phyloP scores from a whole-genome alignment of 2,329 filamentous ascomycete species.

The Colletotrichum sublineola region DNA sequence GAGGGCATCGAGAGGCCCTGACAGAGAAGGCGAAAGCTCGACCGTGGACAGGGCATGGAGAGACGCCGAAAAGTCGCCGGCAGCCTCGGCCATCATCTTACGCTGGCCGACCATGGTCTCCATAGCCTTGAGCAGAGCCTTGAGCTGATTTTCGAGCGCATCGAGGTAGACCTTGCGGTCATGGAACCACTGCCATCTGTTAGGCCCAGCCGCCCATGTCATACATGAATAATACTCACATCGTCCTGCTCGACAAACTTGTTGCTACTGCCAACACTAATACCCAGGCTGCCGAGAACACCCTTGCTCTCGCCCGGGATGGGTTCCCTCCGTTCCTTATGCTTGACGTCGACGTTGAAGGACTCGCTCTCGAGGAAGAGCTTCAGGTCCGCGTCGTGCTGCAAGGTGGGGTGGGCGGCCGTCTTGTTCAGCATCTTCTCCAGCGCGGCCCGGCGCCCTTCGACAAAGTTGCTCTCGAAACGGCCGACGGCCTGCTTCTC shows the following conservation, averaged over 20 bases:
- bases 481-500: constrained; percentile 98
- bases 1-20: constrained; percentile 88
- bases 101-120: constrained; percentile 93
- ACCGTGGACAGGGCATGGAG: constrained; percentile 94
- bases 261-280: constrained; percentile 79
- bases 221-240: constrained; percentile 62
- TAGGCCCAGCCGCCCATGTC: constrained; percentile 1
- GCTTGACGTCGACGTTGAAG: constrained; percentile 97
- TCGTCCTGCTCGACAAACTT: constrained; percentile 99
- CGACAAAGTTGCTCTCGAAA: constrained; percentile 97
- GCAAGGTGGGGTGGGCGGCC: constrained; percentile 87
- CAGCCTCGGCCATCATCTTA: constrained; percentile 93
- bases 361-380: constrained; percentile 96
- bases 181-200: constrained; percentile 84
- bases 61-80: constrained; percentile 91
- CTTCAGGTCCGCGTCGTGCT: constrained; percentile 94
- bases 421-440: constrained; percentile 99
- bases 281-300: constrained; percentile 86
- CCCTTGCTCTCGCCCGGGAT: constrained; percentile 92
- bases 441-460: constrained; percentile 88
- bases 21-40: constrained; percentile 89
- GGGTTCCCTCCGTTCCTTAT: constrained; percentile 93
- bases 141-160: constrained; percentile 91
- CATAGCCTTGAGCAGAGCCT: constrained; percentile 90
- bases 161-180: constrained; percentile 96